phyloP scores from a whole-genome alignment of 2,329 filamentous ascomycete genomes.

The Fusarium cyanostomum region DNA sequence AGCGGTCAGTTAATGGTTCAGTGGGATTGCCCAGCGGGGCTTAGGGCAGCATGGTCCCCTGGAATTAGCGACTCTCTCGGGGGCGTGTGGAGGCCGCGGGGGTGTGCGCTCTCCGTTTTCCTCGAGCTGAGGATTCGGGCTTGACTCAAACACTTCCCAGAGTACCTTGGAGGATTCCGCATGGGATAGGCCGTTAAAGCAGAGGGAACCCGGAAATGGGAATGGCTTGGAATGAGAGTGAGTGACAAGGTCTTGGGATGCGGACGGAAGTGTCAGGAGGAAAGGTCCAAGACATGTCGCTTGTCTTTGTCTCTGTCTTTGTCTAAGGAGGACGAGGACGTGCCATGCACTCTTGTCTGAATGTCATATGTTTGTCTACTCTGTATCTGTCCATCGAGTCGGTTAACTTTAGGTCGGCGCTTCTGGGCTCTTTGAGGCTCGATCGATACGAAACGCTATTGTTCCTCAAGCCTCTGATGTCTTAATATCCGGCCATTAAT shows the following conservation, averaged over 20 bases:
- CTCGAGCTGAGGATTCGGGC: neutral
- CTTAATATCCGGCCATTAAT: conserved; percentile 29
- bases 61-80: conserved; percentile 4
- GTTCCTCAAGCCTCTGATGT: neutral
- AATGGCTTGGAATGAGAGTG: neutral
- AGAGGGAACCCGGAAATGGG: neutral
- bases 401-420: neutral
- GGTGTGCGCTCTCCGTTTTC: no score
- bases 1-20: neutral
- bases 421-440: no score
- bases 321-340: neutral
- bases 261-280: conserved; percentile 23
- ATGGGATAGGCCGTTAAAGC: neutral
- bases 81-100: neutral
- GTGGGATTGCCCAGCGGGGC: conserved; percentile 1
- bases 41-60: conserved; percentile 8
- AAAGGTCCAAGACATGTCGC: conserved; percentile 12
- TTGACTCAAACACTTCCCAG: neutral
- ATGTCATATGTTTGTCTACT: neutral
- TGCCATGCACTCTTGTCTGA: neutral
- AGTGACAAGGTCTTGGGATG: conserved; percentile 17
- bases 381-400: neutral
- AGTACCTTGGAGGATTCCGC: neutral
- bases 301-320: neutral
- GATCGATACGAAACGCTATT: no score